Percentiles rank a stretch among this genome's conserved stretches.
These are phyloP conservation scores for Neurospora discreta DNA, from an alignment of 495 filamentous ascomycete species.

Conservation along the genomic window DNA sequence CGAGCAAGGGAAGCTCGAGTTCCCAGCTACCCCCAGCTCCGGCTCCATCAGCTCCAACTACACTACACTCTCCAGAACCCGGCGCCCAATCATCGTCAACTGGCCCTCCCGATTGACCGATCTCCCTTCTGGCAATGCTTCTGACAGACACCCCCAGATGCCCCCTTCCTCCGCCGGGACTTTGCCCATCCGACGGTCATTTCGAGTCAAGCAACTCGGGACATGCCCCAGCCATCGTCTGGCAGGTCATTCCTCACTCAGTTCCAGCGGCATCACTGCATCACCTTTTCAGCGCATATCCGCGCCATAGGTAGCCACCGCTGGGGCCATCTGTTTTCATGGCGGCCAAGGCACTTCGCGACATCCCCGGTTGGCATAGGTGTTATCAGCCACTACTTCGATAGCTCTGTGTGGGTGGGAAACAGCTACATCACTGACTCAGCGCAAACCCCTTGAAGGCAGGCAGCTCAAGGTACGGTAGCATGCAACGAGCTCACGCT, in stretches of 20 bases:
- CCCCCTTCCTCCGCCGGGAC: conserved; percentile 8
- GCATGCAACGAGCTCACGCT: not conserved
- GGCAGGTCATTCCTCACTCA: not conserved
- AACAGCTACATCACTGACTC: not conserved
- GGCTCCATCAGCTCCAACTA: not conserved
- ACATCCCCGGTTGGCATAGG: not conserved
- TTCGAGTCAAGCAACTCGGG: conserved; percentile 16
- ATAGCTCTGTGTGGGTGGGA: not conserved
- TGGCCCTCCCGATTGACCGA: not conserved
- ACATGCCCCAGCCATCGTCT: not conserved
- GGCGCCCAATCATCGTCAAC: conserved; percentile 12
- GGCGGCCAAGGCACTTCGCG: not conserved
- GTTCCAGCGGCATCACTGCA: not conserved
- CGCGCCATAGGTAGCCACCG: not conserved
- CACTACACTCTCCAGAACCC: not conserved
- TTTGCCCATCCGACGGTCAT: conserved; percentile 10
- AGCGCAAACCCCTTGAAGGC: not conserved
- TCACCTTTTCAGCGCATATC: not conserved
- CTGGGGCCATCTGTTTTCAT: not conserved
- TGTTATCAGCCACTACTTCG: not conserved
- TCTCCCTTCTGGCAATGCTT: not conserved
- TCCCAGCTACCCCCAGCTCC: conserved; percentile 12
- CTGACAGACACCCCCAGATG: conserved; percentile 7
- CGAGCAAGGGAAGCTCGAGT: conserved; percentile 9
- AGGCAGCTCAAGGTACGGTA: not conserved